These are phyloP conservation scores for Daldinia eschscholtzii DNA, from an alignment of 2,329 filamentous ascomycete species.

Conservation along the genomic window DNA sequence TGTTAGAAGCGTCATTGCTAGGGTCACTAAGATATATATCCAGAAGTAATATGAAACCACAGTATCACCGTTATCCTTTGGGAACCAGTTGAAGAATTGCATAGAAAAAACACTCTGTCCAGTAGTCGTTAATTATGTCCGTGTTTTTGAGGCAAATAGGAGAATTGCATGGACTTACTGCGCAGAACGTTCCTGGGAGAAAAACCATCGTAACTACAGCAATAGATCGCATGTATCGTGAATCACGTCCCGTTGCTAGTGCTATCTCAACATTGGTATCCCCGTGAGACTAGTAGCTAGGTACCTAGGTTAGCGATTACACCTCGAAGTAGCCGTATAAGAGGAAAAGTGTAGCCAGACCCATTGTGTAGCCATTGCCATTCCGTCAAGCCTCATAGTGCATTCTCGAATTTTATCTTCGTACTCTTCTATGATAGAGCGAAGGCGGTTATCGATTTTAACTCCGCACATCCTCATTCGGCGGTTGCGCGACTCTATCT, in stretches of 20 bases:
- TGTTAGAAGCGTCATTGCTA: slow-evolving; percentile 24
- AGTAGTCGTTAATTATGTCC: not conserved
- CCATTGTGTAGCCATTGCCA: slow-evolving; percentile 55
- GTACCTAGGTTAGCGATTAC: no score
- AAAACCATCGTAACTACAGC: slow-evolving; percentile 52
- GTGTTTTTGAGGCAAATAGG: not conserved
- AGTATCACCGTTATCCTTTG: not conserved
- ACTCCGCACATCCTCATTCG: not conserved
- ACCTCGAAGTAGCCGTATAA: no score
- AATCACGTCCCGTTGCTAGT: slow-evolving; percentile 48
- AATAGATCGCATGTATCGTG: slow-evolving; percentile 50
- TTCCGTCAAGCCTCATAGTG: slow-evolving; percentile 53
- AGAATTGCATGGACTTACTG: slow-evolving; percentile 37
- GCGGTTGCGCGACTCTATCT: not conserved
- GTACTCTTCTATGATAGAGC: no score
- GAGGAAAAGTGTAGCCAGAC: slow-evolving; percentile 36
- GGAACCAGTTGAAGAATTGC: slow-evolving; percentile 47
- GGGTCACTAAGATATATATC: slow-evolving; percentile 41
- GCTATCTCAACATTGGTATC: slow-evolving; percentile 52
- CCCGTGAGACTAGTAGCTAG: slow-evolving; percentile 43
- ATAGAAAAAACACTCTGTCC: slow-evolving; percentile 47
- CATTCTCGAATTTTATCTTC: slow-evolving; percentile 52
- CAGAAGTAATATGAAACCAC: slow-evolving; percentile 44
- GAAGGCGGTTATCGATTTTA: no score
- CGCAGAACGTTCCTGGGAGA: slow-evolving; percentile 51